Evolutionary conservation across 108 stramenopile species (phyloP).

Genomic region (Nitzschia sp.): DNA sequence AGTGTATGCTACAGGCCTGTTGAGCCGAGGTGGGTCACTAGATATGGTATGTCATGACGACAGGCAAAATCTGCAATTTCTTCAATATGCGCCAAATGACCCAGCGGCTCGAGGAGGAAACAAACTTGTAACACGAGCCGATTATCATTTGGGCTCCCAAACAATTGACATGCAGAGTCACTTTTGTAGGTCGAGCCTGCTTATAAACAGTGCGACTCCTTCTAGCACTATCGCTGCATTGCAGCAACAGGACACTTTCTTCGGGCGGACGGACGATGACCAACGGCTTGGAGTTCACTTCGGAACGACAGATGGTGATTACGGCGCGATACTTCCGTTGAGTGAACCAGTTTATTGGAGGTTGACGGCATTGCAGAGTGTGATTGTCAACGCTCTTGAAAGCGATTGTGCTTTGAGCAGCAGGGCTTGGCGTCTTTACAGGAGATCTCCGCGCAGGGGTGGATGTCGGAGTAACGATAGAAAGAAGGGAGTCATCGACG

Average conservation of each 20-base stretch:
- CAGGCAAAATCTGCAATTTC: constrained; percentile 83
- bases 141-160: constrained; percentile 85
- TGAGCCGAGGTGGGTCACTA: constrained; percentile 72
- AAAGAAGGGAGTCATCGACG: constrained; percentile 93
- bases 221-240: constrained; percentile 71
- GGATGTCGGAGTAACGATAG: constrained; percentile 76
- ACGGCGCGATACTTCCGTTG: constrained; percentile 73
- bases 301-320: constrained; percentile 87
- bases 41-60: constrained; percentile 88
- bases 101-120: constrained; percentile 88
- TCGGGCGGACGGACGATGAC: constrained; percentile 78
- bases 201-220: constrained; percentile 71
- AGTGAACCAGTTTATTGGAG: constrained; percentile 88
- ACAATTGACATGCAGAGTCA: constrained; percentile 71
- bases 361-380: constrained; percentile 86
- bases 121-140: constrained; percentile 86
- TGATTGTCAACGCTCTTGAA: constrained; percentile 86
- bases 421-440: constrained; percentile 77
- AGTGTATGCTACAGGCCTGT: constrained; percentile 78
- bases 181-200: constrained; percentile 73
- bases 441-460: constrained; percentile 70
- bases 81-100: constrained; percentile 91
- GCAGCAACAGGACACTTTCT: constrained; percentile 82
- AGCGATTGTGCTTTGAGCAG: constrained; percentile 83
- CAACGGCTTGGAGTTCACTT: constrained; percentile 81